These are phyloP conservation scores for Corymbia maculata DNA, from an alignment of 345 rosid species.

Conservation along the genomic window DNA sequence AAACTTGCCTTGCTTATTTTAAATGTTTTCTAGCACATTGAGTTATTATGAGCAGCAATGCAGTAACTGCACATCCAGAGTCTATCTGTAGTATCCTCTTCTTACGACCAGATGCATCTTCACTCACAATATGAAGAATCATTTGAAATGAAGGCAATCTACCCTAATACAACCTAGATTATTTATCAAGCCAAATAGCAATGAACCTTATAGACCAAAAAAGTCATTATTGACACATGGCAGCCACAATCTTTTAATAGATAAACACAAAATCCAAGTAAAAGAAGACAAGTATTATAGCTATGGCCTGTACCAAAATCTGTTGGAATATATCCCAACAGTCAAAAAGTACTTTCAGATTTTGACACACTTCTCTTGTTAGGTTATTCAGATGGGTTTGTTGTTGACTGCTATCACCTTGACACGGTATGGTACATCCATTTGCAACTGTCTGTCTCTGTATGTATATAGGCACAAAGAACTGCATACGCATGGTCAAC, in stretches of 20 bases:
- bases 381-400: neutral
- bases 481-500: neutral
- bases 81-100: neutral
- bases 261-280: neutral
- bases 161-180: neutral
- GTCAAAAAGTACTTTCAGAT: neutral
- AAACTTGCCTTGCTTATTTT: neutral
- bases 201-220: neutral
- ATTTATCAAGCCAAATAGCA: neutral
- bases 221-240: neutral
- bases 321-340: neutral
- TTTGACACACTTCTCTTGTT: neutral
- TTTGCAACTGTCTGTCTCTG: neutral
- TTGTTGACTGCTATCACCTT: neutral
- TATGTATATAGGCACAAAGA: neutral
- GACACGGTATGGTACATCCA: neutral
- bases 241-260: neutral
- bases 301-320: neutral
- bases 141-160: neutral
- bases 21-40: neutral
- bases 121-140: neutral
- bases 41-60: neutral
- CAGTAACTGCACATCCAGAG: neutral
- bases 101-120: neutral
- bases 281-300: neutral